Evolutionary conservation across 805 yeast genomes (phyloP), one percentile per base, ranked within the genome.

Genomic region (Saccharomyces mikatae): DNA sequence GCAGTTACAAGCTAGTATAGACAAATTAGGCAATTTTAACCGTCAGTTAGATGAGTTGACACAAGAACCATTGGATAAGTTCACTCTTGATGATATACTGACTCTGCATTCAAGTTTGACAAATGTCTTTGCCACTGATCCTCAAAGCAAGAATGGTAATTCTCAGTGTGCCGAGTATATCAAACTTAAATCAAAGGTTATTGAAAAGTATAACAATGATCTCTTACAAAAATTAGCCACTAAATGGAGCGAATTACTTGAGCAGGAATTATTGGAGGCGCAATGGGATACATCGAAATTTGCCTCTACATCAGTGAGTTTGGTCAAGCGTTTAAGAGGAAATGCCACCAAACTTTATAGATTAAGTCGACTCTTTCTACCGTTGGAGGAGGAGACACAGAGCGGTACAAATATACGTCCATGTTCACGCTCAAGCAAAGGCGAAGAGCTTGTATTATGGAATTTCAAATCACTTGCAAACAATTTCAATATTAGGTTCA

Each of bases 401-500:
- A 29, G 26, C 0, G 36, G 41, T 5, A 24, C 26, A 10, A 31
- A 30, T 27, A 27, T 2, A 14, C 31, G 21, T 14, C 11, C 11
- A 17, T 22, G 8, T 21, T 21, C 24, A 36, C 24, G 11, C 22
- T 36, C 44, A 36, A 36, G 11, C 4, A 36, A 36, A 6, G 11
- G 24, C 22, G 24, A 8, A 8, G 22, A 17, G 10, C 13, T 6
- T 36, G 11, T 36, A 24, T 30, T 55, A 6, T 80, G 84, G 83
- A 83, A 80, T 1, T 67, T 80, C 22, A 76, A 75, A 36, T 60
- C 72, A 0, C 62, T 81, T 8, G 66, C 82, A 1, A 68, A 73
- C 28, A 80, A 80, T 41, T 74, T 81, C 56, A 64, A 69, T 14
- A 62, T 73, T 6, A 72, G 84, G 51, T 82, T 82, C 62, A 72